Evolutionary conservation across 2,329 filamentous ascomycete species (phyloP), one percentile per base, ranked within the genome.

Genomic region (Verticillium klebahnii): DNA sequence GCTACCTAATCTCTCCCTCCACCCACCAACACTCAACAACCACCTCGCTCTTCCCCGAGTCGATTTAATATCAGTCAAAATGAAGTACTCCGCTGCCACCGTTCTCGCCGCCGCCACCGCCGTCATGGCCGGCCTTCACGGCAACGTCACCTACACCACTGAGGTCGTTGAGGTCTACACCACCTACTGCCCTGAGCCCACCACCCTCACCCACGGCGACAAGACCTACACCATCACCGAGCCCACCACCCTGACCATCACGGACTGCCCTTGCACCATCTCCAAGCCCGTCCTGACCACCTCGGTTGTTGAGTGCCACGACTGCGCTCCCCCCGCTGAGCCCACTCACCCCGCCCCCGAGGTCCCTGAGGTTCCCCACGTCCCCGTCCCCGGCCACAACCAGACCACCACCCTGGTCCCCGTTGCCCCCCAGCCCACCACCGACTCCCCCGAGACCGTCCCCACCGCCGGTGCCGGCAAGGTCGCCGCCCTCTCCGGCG

Each of bases 101-200:
- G 70, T 83, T 68, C 72, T 82, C 72, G 82, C 82, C 70, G 78
- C 81, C 75, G 80, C 75, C 72, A 77, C 78, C 71, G 81, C 80
- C 74, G 78, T 67, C 68, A 69, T 72, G 65, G 74, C 74, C 66
- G 60, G 63, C 64, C 67, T 62, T 62, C 63, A 60, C 63, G 34
- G 25, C 25, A 61, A 83, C 75, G 78, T 79, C 68, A 80, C 78
- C 73, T 85, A 84, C 76, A 82, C 81, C 77, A 91, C 88, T 68
- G 85, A 89, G 81, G 79, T 86, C 67, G 84, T 91, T 67, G 87
- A 85, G 62, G 76, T 79, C 62, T 85, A 85, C 80, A 87, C 84
- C 77, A 92, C 89, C 73, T 91, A 82, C 85, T 92, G 90, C 86
- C 88, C 89, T 25, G 80, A 72, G 68, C 75, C 89, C 67, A 91